Conservation (phyloP, 352 stramenopile species). For the Pythium folliculosum region DNA sequence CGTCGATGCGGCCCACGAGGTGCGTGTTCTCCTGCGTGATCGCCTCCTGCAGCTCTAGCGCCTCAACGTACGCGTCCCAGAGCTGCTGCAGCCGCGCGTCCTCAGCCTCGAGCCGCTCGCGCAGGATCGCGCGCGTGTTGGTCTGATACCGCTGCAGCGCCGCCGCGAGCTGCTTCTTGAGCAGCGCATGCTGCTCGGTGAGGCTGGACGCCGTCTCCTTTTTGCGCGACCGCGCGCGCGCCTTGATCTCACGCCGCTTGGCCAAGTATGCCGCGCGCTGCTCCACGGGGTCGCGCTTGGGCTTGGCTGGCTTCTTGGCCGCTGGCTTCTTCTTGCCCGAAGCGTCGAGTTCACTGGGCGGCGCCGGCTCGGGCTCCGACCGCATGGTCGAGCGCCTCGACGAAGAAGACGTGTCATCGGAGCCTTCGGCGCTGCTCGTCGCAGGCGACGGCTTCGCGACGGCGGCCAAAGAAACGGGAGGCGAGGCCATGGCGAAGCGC, state of each 20-base stretch:
- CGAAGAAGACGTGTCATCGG: not conserved
- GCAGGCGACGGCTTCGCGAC: not conserved
- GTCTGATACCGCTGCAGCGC: slow-evolving; percentile 1
- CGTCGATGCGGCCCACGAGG: slow-evolving; percentile 7
- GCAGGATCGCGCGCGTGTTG: slow-evolving; percentile 2
- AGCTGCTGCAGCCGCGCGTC: slow-evolving; percentile 2
- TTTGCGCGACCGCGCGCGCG: not conserved
- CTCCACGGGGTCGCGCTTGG: slow-evolving; percentile 3
- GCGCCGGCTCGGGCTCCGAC: slow-evolving; percentile 1
- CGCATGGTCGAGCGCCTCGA: not conserved
- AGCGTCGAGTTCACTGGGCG: not conserved
- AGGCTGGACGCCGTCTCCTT: slow-evolving; percentile 1
- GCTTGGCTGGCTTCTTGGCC: not conserved
- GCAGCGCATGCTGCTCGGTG: slow-evolving; percentile 8
- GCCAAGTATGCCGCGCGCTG: slow-evolving; percentile 14
- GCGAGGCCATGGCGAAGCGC: not conserved
- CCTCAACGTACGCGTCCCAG: slow-evolving; percentile 15
- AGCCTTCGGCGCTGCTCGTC: slow-evolving; percentile 4
- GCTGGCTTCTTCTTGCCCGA: not conserved
- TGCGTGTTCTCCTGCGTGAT: slow-evolving; percentile 11
- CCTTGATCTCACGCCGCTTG: slow-evolving; percentile 19
- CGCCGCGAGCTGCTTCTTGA: slow-evolving; percentile 9
- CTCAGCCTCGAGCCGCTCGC: not conserved
- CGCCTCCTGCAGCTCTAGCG: slow-evolving; percentile 1
- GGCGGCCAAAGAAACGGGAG: too few relatives aligned